A percentile compares a stretch with the other conserved stretches of the same genome.
Evolutionary conservation across 345 rosid genomes (phyloP).

Genomic region (Dovyalis caffra): DNA sequence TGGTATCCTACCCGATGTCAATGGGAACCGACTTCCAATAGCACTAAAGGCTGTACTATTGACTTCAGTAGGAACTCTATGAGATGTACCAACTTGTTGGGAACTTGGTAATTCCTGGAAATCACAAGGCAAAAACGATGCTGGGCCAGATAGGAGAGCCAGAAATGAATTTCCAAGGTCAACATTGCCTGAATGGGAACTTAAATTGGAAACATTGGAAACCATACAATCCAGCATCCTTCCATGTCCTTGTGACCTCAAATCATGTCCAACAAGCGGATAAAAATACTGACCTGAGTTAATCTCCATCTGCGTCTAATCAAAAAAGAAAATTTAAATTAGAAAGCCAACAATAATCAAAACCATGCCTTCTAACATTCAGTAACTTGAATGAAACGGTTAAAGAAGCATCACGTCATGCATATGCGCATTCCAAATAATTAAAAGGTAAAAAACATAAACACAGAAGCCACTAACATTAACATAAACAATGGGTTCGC

Average conservation of each 20-base stretch:
- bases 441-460: background rate
- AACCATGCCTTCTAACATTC: slow-evolving; percentile 1
- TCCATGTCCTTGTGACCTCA: slow-evolving; percentile 25
- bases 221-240: slow-evolving; percentile 22
- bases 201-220: slow-evolving; percentile 12
- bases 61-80: slow-evolving; percentile 21
- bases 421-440: background rate
- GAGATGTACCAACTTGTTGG: slow-evolving; percentile 25
- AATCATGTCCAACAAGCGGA: slow-evolving; percentile 29
- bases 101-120: slow-evolving; percentile 29
- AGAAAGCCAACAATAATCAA: background rate
- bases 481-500: background rate
- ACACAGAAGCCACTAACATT: background rate
- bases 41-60: slow-evolving; percentile 14
- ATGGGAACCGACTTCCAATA: slow-evolving; percentile 22
- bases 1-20: slow-evolving; percentile 12
- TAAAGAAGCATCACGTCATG: too few relatives aligned
- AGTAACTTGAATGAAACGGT: background rate
- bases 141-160: slow-evolving; percentile 41
- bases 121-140: slow-evolving; percentile 37
- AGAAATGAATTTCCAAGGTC: slow-evolving; percentile 39
- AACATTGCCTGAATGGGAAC: slow-evolving; percentile 16
- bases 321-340: background rate
- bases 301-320: slow-evolving; percentile 28
- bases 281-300: slow-evolving; percentile 17